Evolutionary conservation across 768 basidiomycete species (phyloP), one percentile per base, ranked within the genome.

Genomic region (Daedaleopsis nitida): DNA sequence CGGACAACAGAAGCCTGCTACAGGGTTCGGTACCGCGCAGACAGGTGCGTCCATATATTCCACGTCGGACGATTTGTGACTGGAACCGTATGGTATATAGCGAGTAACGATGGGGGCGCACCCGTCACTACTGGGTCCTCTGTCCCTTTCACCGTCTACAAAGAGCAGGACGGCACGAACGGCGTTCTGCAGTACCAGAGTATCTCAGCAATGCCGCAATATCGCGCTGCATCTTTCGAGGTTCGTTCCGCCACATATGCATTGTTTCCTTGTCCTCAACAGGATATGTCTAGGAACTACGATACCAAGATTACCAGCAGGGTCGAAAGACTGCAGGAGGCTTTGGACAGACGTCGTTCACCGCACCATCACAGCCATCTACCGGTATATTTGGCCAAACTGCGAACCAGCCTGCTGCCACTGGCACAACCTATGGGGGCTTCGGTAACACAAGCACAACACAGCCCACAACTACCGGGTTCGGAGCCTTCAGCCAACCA

Each of bases 141-240:
- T 16, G 85, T 92, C 3, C 73, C 83, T 3, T 95, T 87, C 69
- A 71, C 73, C 47, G 74, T 78, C 6, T 85, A 79, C 62, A 71
- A 55, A 38, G 93, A 95, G 69, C 92, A 92, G 66, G 93, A 95
- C 65, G 67, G 76, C 16, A 70, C 75, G 10, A 81, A 75, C 59
- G 65, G 77, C 17, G 59, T 75, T 5, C 77, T 89, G 44, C 88
- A 91, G 62, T 96, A 89, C 73, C 93, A 96, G 73, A 83, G 87
- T 39, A 93, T 94, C 56, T 83, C 87, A 17, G 88, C 87, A 64
- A 92, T 89, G 81, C 89, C 89, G 16, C 81, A 82, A 17, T 96
- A 94, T 70, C 75, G 81, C 60, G 88, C 89, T 44, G 86, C 83
- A 62, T 95, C 92, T 21, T 83, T 91, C 63, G 70, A 79, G 70